phyloP scores from a whole-genome alignment of 2,329 filamentous ascomycete genomes.

The Aspergillus jensenii region DNA sequence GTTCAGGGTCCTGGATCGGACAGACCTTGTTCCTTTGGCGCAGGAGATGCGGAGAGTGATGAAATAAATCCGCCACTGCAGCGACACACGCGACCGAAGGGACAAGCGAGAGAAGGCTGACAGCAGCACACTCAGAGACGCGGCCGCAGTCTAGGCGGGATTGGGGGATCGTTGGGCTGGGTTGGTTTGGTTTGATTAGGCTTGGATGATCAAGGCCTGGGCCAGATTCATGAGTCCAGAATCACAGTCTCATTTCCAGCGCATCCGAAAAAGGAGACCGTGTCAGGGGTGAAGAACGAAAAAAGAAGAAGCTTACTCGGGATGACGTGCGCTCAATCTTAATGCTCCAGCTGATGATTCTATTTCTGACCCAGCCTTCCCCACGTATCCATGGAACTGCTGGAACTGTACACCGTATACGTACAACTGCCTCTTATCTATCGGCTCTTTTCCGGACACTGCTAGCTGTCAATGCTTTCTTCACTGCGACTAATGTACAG shows the following conservation, averaged over 20 bases:
- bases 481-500: background rate
- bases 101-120: slow-evolving; percentile 8
- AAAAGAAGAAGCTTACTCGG: slow-evolving; percentile 5
- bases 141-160: slow-evolving; percentile 2
- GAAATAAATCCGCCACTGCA: background rate
- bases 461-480: background rate
- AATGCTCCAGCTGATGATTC: background rate
- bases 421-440: background rate
- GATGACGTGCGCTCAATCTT: slow-evolving; percentile 9
- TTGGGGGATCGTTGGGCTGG: slow-evolving; percentile 3
- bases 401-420: background rate
- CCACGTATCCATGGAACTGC: slow-evolving; percentile 12
- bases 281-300: slow-evolving; percentile 6
- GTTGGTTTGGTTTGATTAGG: slow-evolving; percentile 4
- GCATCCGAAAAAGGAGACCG: background rate
- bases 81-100: slow-evolving; percentile 20
- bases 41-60: background rate
- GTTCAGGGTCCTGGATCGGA: background rate
- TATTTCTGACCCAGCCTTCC: slow-evolving; percentile 4
- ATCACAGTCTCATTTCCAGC: background rate
- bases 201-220: background rate
- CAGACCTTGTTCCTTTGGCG: slow-evolving; percentile 2
- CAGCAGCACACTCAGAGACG: background rate
- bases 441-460: background rate
- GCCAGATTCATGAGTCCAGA: background rate